Base-by-base conservation (phyloP, 305 asterid species). In the Stenogyne calaminthoides region DNA sequence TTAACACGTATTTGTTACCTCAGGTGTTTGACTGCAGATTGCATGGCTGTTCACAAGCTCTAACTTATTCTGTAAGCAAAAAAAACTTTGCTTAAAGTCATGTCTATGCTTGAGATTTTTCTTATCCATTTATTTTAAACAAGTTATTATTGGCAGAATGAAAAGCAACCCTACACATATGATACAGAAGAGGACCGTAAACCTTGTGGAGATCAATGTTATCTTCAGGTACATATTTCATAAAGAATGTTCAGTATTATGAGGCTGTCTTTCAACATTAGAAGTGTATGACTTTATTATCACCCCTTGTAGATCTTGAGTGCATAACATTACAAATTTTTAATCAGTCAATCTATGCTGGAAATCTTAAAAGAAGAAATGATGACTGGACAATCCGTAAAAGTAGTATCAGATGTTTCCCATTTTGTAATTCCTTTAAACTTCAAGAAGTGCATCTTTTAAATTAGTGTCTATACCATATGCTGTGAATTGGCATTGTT, bases 21-120 rank as follows among this genome's bases (percentile, higher is more conserved):
- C 90, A 95, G 99, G 92, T 91, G 78, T 95, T 91, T 74, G 97
- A 92, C 75, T 95, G 99, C 75, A 96, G 88, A 61, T 84, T 95
- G 86, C 99, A 95, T 82, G 96, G 97, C 20, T 91, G 96, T 77
- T 91, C 98, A 20, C 97, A 92, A 82, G 80, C 73, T 77, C 84
- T 87, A 74, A 72, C 82, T 67, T 77, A 84, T 74, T 84, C 96
- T 69, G 99, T 95, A 87, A 88, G 98, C 52, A 42, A 59, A 69
- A n/a, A 65, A 69, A 75, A 3, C 29, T 64, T 69, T 76, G 67
- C 66, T 72, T 55, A 49, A 47, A 34, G 74, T 60, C 58, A 74
- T 29, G 25, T 46, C 54, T 27, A 55, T 44, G 51, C 39, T 71
- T 76, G 67, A 59, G 62, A 32, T 75, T 78, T 64, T 68, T 71